Conservation (phyloP, 306 rosid genomes). For the Cajanus cajan region DNA sequence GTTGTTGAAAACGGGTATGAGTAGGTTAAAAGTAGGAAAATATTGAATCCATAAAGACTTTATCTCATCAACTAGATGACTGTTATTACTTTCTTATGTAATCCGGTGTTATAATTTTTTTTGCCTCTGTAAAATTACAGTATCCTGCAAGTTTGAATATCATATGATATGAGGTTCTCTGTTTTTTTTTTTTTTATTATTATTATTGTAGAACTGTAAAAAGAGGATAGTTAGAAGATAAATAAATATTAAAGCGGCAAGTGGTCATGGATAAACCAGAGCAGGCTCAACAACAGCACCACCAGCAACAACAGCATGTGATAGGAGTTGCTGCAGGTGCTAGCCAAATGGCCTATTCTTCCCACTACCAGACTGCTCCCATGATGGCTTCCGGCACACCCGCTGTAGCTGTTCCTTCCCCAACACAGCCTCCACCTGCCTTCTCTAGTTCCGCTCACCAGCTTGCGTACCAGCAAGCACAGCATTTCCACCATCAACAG, state of each 20-base stretch:
- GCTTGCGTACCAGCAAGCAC: conserved; percentile 69
- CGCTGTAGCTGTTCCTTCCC: conserved; percentile 49
- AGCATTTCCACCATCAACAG: conserved; percentile 72
- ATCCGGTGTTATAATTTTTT: neutral
- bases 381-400: conserved; percentile 67
- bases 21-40: neutral
- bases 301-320: conserved; percentile 39
- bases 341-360: conserved; percentile 58
- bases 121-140: neutral
- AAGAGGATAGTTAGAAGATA: conserved; percentile 31
- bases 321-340: conserved; percentile 49
- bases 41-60: neutral
- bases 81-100: neutral
- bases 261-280: conserved; percentile 70
- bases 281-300: conserved; percentile 53
- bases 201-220: conserved; percentile 35
- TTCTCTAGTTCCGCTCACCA: conserved; percentile 65
- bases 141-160: conserved; percentile 15
- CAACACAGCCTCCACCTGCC: conserved; percentile 53
- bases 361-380: conserved; percentile 61
- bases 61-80: neutral
- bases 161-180: neutral
- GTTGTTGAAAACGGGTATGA: neutral
- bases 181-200: neutral
- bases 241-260: conserved; percentile 12